A percentile compares a stretch with the other conserved stretches of the same genome.
These are phyloP conservation scores for Kwoniella heveanensis DNA, from an alignment of 768 basidiomycete species.

Conservation along the genomic window DNA sequence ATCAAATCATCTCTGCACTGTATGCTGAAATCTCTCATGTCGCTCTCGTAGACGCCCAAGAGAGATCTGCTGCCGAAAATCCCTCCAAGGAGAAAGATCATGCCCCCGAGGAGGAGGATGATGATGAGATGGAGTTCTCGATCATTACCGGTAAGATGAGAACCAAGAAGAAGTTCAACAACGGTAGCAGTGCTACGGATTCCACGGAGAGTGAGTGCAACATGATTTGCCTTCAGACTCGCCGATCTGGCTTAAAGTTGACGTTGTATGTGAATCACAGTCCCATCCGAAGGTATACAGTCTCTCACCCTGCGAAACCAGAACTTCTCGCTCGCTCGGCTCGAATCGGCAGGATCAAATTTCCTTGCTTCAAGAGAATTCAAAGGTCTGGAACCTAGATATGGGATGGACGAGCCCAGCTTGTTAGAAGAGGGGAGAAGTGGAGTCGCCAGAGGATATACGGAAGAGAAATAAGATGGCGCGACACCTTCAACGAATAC, in stretches of 20 bases:
- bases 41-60: conserved; percentile 8
- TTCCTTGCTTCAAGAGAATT: conserved; percentile 76
- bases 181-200: conserved; percentile 9
- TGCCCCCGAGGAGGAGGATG: conserved; percentile 57
- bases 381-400: conserved; percentile 74
- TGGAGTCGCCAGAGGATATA: conserved; percentile 85
- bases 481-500: not conserved
- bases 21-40: not conserved
- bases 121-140: conserved; percentile 79
- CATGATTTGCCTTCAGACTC: too few relatives aligned
- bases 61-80: conserved; percentile 10
- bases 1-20: not conserved
- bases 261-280: too few relatives aligned
- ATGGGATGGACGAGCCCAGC: conserved; percentile 77
- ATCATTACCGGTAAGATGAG: conserved; percentile 83
- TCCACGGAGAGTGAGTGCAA: conserved; percentile 18
- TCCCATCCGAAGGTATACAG: conserved; percentile 18
- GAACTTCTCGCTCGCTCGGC: conserved; percentile 63
- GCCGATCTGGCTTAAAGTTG: too few relatives aligned
- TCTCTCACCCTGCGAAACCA: conserved; percentile 66
- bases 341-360: conserved; percentile 64
- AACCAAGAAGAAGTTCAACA: conserved; percentile 56
- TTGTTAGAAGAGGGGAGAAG: conserved; percentile 83
- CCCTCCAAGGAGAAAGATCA: conserved; percentile 4
- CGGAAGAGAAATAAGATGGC: conserved; percentile 58